Evolutionary conservation across 2,329 filamentous ascomycete species (phyloP).

Genomic region (Furcasterigmium sp.): DNA sequence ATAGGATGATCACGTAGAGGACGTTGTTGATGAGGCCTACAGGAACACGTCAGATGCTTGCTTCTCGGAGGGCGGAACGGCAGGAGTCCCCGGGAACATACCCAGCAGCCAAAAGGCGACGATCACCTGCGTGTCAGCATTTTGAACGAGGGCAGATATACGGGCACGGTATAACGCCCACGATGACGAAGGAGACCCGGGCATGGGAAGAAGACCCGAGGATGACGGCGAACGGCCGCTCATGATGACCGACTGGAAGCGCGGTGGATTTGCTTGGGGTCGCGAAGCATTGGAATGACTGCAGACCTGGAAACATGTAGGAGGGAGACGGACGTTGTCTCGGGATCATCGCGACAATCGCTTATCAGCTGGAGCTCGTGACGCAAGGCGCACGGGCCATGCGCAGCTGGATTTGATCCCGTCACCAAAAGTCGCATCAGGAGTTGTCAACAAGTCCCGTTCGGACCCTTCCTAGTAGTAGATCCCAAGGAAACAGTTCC

Average conservation of each 20-base stretch:
- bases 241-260: constrained; percentile 12
- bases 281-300: background rate
- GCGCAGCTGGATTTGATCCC: too few species aligned
- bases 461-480: too few species aligned
- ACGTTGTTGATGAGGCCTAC: constrained; percentile 92
- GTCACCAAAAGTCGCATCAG: too few species aligned
- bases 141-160: constrained; percentile 56
- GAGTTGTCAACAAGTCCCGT: too few species aligned
- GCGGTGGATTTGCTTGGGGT: background rate
- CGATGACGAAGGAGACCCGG: constrained; percentile 56
- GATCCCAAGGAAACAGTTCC: too few species aligned
- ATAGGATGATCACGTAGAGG: constrained; percentile 94
- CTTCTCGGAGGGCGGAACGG: too few species aligned
- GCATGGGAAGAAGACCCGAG: constrained; percentile 48
- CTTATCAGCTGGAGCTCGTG: too few species aligned
- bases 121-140: constrained; percentile 66
- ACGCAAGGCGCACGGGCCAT: too few species aligned
- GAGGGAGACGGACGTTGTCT: background rate
- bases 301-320: background rate
- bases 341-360: too few species aligned
- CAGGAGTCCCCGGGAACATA: constrained; percentile 40
- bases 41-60: too few species aligned
- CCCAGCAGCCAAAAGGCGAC: constrained; percentile 92
- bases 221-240: constrained; percentile 34
- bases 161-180: constrained; percentile 71